Conservation (phyloP, 345 rosid species). For the Lepidium didymum region DNA sequence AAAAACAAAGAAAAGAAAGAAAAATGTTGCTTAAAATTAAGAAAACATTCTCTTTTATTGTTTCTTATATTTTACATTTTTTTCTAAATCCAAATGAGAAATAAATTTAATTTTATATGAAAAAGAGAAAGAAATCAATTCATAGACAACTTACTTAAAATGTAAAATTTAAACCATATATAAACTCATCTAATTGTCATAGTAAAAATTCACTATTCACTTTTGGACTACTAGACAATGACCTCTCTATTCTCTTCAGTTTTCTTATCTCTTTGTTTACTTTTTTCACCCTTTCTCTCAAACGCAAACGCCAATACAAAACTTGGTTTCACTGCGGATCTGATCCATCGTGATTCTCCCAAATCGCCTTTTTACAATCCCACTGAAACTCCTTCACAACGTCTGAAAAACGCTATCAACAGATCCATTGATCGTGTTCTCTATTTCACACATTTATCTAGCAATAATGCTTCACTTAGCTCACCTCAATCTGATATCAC, state of each 20-base stretch:
- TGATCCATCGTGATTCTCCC: constrained; percentile 34
- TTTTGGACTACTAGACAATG: neutral
- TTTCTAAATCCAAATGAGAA: neutral
- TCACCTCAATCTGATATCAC: constrained; percentile 14
- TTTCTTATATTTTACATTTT: neutral
- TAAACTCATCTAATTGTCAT: neutral
- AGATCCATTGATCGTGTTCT: constrained; percentile 23
- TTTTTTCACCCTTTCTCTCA: constrained; percentile 9
- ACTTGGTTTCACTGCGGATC: constrained; percentile 25
- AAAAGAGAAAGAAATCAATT: neutral
- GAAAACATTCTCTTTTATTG: neutral
- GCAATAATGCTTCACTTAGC: neutral
- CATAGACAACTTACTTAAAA: neutral
- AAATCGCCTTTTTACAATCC: constrained; percentile 33
- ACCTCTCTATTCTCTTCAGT: constrained; percentile 2
- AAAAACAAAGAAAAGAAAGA: neutral
- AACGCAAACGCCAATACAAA: constrained; percentile 15
- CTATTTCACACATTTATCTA: neutral
- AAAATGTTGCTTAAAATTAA: neutral
- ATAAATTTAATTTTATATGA: no score
- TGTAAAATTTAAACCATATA: neutral
- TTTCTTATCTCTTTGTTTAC: neutral
- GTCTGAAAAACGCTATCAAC: constrained; percentile 15
- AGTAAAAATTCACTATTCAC: neutral
- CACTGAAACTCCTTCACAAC: constrained; percentile 5